Evolutionary conservation across 495 filamentous ascomycete species (phyloP).

Genomic region (Corynascus novoguineensis): DNA sequence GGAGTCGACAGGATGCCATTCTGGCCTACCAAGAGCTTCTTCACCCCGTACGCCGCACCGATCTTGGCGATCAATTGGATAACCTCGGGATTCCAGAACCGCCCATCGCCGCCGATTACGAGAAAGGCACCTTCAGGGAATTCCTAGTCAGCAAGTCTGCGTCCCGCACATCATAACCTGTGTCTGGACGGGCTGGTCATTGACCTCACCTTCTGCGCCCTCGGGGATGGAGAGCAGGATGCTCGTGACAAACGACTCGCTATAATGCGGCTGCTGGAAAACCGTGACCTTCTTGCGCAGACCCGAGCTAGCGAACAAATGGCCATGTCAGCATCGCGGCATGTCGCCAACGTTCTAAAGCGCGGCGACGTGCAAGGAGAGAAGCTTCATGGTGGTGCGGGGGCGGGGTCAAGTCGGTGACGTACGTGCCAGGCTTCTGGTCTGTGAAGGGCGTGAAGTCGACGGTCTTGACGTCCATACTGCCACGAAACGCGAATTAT

Average conservation of each 20-base stretch:
- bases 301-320: slow-evolving; percentile 61
- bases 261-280: slow-evolving; percentile 93
- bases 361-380: not conserved
- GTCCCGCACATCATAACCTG: not conserved
- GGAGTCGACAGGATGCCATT: slow-evolving; percentile 94
- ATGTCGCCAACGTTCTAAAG: not conserved
- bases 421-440: slow-evolving; percentile 99
- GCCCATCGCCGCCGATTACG: slow-evolving; percentile 96
- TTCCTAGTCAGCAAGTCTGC: not conserved
- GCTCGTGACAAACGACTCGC: slow-evolving; percentile 88
- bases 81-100: slow-evolving; percentile 94
- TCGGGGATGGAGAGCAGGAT: slow-evolving; percentile 95
- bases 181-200: not conserved
- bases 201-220: slow-evolving; percentile 57
- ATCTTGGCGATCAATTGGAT: slow-evolving; percentile 97
- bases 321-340: slow-evolving; percentile 1
- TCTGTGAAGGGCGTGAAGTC: slow-evolving; percentile 76
- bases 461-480: slow-evolving; percentile 71
- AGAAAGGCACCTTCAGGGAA: slow-evolving; percentile 66
- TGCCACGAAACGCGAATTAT: not conserved
- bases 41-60: slow-evolving; percentile 91
- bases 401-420: slow-evolving; percentile 31
- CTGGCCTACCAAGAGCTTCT: slow-evolving; percentile 95
- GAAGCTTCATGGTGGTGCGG: slow-evolving; percentile 29
- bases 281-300: slow-evolving; percentile 98